Evolutionary conservation across 2,329 filamentous ascomycete species (phyloP).

Genomic region (Drechslerella coelobrocha): DNA sequence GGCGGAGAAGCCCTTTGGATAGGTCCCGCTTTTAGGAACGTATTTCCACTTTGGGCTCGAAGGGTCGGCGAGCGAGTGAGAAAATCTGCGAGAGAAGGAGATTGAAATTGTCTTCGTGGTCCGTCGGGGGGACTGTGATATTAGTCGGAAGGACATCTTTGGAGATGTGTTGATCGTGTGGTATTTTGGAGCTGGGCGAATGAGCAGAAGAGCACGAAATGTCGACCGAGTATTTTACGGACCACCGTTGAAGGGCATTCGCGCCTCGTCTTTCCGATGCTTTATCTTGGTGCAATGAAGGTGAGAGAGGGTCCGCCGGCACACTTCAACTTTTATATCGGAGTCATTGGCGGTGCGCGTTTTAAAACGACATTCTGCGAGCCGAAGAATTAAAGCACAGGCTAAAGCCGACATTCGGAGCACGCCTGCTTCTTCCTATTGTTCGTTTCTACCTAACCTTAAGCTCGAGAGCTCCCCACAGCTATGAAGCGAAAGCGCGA

Average conservation of each 20-base stretch:
- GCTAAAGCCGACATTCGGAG: slow-evolving; percentile 5
- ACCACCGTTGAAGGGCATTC: no score
- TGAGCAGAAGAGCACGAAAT: background rate
- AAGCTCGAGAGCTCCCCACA: slow-evolving; percentile 9
- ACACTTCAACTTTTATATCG: no score
- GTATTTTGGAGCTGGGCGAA: slow-evolving; percentile 18
- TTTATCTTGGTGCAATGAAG: no score
- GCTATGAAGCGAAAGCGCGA: slow-evolving; percentile 49
- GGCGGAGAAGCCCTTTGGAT: slow-evolving; percentile 86
- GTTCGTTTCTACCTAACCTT: background rate
- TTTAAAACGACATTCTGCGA: background rate
- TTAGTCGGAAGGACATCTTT: slow-evolving; percentile 20
- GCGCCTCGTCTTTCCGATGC: no score
- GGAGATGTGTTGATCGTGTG: slow-evolving; percentile 34
- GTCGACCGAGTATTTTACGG: no score
- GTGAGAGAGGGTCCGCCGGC: no score
- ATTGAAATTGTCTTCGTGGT: no score
- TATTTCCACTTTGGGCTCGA: slow-evolving; percentile 85
- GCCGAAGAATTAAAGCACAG: background rate
- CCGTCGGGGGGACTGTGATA: slow-evolving; percentile 29
- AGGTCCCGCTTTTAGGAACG: slow-evolving; percentile 81
- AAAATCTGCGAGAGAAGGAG: slow-evolving; percentile 10
- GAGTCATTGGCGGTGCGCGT: background rate
- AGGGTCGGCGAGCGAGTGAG: background rate
- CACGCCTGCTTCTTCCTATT: background rate